Evolutionary conservation across 805 yeast genomes (phyloP).

Genomic region (Candida quercuum): DNA sequence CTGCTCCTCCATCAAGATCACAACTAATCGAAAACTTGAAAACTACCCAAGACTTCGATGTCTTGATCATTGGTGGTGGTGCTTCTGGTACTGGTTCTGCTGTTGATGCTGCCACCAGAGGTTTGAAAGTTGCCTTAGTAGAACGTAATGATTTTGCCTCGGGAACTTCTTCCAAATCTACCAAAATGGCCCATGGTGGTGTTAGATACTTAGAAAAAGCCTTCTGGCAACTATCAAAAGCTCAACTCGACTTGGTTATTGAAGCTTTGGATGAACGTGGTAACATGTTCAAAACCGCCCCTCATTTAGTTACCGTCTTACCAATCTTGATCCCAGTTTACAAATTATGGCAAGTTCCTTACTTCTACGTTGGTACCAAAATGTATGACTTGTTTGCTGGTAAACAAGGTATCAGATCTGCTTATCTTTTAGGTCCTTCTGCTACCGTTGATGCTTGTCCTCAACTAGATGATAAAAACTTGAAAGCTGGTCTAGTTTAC

Average conservation of each 20-base stretch:
- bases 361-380: conserved; percentile 87
- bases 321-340: conserved; percentile 97
- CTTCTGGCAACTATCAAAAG: conserved; percentile 84
- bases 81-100: conserved; percentile 95
- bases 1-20: conserved; percentile 52
- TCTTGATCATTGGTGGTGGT: conserved; percentile 92
- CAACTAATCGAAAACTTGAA: conserved; percentile 46
- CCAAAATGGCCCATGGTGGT: conserved; percentile 98
- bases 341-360: conserved; percentile 93
- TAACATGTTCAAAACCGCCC: conserved; percentile 83
- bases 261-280: conserved; percentile 87
- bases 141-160: conserved; percentile 89
- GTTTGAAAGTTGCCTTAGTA: conserved; percentile 79
- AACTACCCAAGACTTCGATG: conserved; percentile 56
- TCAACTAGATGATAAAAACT: conserved; percentile 68
- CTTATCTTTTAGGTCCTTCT: conserved; percentile 65
- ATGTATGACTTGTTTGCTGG: conserved; percentile 94
- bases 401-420: conserved; percentile 70
- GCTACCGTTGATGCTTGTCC: conserved; percentile 75
- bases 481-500: conserved; percentile 89
- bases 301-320: conserved; percentile 78
- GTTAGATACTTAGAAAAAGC: conserved; percentile 94
- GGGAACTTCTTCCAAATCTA: conserved; percentile 90
- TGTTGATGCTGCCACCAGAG: conserved; percentile 85
- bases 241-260: conserved; percentile 80